These are phyloP conservation scores for Clohesyomyces aquaticus DNA, from an alignment of 495 filamentous ascomycete species.

Conservation along the genomic window DNA sequence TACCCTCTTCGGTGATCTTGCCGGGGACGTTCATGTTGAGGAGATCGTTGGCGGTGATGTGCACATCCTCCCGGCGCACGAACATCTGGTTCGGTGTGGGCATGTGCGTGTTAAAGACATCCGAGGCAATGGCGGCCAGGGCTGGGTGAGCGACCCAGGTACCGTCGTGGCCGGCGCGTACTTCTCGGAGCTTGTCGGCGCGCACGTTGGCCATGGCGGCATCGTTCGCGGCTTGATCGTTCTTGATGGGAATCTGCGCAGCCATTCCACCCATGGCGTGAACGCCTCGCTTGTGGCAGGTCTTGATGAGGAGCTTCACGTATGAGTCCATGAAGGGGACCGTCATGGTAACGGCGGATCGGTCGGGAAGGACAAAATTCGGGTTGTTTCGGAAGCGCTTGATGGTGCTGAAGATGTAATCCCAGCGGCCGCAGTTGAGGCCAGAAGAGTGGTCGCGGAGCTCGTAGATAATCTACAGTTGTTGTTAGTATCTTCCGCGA, in stretches of 20 bases:
- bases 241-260: slow-evolving; percentile 98
- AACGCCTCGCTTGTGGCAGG: slow-evolving; percentile 91
- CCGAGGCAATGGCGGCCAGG: slow-evolving; percentile 82
- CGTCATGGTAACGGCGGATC: slow-evolving; percentile 92
- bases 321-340: slow-evolving; percentile 99
- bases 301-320: slow-evolving; percentile 94
- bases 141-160: slow-evolving; percentile 98
- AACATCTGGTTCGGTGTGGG: slow-evolving; percentile 98
- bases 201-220: slow-evolving; percentile 91
- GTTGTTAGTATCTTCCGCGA: neutral
- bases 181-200: slow-evolving; percentile 95
- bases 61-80: slow-evolving; percentile 84
- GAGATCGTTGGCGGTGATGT: slow-evolving; percentile 84
- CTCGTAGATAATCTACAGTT: slow-evolving; percentile 90
- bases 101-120: slow-evolving; percentile 99
- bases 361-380: slow-evolving; percentile 91
- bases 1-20: slow-evolving; percentile 90
- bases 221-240: slow-evolving; percentile 86
- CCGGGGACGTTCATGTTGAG: slow-evolving; percentile 99
- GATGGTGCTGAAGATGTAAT: slow-evolving; percentile 99
- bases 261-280: slow-evolving; percentile 99
- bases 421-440: slow-evolving; percentile 98
- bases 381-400: slow-evolving; percentile 98
- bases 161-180: slow-evolving; percentile 92
- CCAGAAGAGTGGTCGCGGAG: slow-evolving; percentile 95